Evolutionary conservation across 139 green algal genomes (phyloP), one percentile per base, ranked within the genome.

Genomic region (Raphidocelis subcapitata): DNA sequence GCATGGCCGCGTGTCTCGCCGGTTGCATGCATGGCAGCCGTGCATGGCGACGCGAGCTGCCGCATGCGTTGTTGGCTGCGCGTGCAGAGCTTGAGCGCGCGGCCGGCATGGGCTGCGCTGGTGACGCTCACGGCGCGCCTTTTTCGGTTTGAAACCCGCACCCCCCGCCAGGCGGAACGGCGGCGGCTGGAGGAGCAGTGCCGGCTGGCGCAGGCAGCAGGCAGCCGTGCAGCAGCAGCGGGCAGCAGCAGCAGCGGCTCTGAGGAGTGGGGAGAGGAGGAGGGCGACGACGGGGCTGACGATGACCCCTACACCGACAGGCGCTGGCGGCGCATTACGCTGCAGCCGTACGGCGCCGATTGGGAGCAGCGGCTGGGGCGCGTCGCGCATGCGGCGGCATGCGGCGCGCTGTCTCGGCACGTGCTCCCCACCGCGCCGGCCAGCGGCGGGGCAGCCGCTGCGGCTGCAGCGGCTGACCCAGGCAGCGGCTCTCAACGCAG

Each of bases 301-400:
- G 54, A 69, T 3, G 46, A 68, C 3, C 32, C 55, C 0, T 69
- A 60, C 10, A 62, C 29, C 18, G 69, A 76, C 49, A 49, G 20
- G 26, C 47, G 69, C 1, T 59, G 26, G 59, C 52, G 69, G 55
- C 44, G 56, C 20, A 41, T 67, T 14, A 3, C 1, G 59, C 24
- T 68, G 29, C 49, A 12, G 47, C 41, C 59, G 15, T 32, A 62
- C 4, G 59, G 59, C 2, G 44, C 62, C 3, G 20, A 18, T 1
- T 76, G 69, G 69, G 16, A 32, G 3, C 44, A 3, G 23, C 29
- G 59, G 0, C 15, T 76, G 44, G n/a, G 18, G 59, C 59, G 28
- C 28, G 31, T 67, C 21, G 21, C 8, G 41, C 8, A 12, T 8
- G 8, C 12, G 41, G 41, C 41, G 41, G 8, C 8, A 8, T 8